Evolutionary conservation across 208 protist genomes (phyloP).

Genomic region (Trypanosoma melophagium): DNA sequence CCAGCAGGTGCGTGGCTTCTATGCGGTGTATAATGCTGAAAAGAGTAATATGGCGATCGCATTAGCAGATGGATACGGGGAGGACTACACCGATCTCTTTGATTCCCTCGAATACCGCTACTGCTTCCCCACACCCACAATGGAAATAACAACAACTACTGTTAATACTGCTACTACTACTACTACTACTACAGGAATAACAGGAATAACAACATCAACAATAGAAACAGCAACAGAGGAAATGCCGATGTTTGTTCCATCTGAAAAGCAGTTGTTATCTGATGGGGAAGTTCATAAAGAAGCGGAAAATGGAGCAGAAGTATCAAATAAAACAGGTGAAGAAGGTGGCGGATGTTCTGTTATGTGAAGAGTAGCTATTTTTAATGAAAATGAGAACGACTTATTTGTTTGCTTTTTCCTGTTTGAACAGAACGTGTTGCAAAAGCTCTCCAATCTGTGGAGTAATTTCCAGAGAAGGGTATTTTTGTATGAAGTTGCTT

Average conservation of each 20-base stretch:
- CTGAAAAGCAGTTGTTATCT: background rate
- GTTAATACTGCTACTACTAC: background rate
- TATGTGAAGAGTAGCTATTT: too few relatives aligned
- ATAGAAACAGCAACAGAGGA: background rate
- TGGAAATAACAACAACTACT: background rate
- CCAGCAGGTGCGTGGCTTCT: conserved; percentile 15
- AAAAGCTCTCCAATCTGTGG: too few relatives aligned
- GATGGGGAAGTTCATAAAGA: background rate
- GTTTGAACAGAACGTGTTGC: too few relatives aligned
- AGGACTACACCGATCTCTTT: conserved; percentile 24
- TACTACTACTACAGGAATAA: background rate
- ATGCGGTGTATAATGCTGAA: conserved; percentile 15
- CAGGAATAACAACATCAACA: background rate
- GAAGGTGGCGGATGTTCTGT: too few relatives aligned
- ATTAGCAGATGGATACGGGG: conserved; percentile 15
- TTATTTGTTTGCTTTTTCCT: too few relatives aligned
- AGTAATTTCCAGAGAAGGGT: too few relatives aligned
- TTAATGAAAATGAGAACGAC: too few relatives aligned
- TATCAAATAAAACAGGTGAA: too few relatives aligned
- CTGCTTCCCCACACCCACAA: conserved; percentile 2
- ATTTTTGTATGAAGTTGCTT: too few relatives aligned
- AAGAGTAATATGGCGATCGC: conserved; percentile 4
- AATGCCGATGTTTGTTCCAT: too few relatives aligned
- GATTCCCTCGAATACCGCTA: conserved; percentile 24
- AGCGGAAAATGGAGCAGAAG: too few relatives aligned